Conservation (phyloP, 306 rosid species). For the Albizia julibrissin region DNA sequence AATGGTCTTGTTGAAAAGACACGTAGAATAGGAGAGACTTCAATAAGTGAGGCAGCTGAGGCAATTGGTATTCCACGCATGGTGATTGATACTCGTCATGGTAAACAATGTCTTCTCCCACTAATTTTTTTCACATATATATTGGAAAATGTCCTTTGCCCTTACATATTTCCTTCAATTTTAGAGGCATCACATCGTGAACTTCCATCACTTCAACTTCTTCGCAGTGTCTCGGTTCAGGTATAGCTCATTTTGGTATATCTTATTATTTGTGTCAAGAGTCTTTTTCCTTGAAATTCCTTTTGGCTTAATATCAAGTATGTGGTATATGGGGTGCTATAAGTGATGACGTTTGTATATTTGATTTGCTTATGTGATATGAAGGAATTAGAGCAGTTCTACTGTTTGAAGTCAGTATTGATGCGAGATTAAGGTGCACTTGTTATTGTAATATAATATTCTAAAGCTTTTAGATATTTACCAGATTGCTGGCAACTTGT, state of each 20-base stretch:
- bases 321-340: neutral
- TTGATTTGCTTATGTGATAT: neutral
- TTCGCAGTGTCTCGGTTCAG: slow-evolving; percentile 68
- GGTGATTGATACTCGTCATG: slow-evolving; percentile 91
- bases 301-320: neutral
- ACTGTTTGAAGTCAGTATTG: neutral
- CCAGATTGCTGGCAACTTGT: neutral
- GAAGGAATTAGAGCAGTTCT: slow-evolving; percentile 13
- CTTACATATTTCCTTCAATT: slow-evolving; percentile 25
- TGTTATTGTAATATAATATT: neutral
- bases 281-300: slow-evolving; percentile 10
- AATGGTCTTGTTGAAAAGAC: slow-evolving; percentile 89
- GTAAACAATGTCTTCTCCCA: slow-evolving; percentile 42
- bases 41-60: slow-evolving; percentile 78
- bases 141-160: neutral
- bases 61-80: slow-evolving; percentile 82
- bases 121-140: neutral
- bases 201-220: slow-evolving; percentile 82
- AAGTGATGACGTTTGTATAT: neutral
- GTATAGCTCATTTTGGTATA: slow-evolving; percentile 43
- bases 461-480: neutral
- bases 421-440: no score
- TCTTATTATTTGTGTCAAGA: neutral
- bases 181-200: slow-evolving; percentile 96
- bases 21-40: slow-evolving; percentile 60